Base-by-base conservation (phyloP, 805 yeast genomes). In the Candida verbasci region DNA sequence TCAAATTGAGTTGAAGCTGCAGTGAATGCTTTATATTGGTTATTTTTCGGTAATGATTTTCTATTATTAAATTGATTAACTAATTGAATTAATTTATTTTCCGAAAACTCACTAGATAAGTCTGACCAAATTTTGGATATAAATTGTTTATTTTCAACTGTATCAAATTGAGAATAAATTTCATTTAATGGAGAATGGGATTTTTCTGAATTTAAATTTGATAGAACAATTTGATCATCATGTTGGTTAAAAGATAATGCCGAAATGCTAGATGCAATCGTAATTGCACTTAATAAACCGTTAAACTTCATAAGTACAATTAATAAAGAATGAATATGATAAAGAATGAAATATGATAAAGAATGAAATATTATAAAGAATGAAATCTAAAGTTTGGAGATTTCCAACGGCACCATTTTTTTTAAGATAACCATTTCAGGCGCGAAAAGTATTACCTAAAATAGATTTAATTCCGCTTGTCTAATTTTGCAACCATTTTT, bases 1-100 rank as follows among this genome's bases (percentile, higher is more conserved):
- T 56, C 54, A 39, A 55, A 52, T 15, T 25, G 18, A 8, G 31
- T 9, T 4, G 15, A n/a, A 14, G 30, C 7, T 6, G 29, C 11
- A 15, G 16, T 14, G 12, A 22, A 20, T 4, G 21, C 9, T 21
- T 34, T 34, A n/a, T 12, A 22, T 9, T 15, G 11, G 16, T 34
- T 34, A 3, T 34, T 26, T 17, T 34, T 27, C 11, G 37, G 37
- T 9, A 18, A 25, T 11, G 31, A 27, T 16, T 26, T 17, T 33
- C 18, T 33, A 16, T 26, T 27, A 29, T 34, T 24, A n/a, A 24
- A 38, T 29, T 34, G 33, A 15, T 34, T 23, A 18, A 30, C 14
- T 17, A 38, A 38, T 12, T 28, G 17, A 15, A 24, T 9, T 18
- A 39, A 31, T 33, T 23, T 29, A 7, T 20, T 23, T 3, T 35